Conservation (phyloP, 164 flowering plant species). For the Tetrastigma voinierianum region DNA sequence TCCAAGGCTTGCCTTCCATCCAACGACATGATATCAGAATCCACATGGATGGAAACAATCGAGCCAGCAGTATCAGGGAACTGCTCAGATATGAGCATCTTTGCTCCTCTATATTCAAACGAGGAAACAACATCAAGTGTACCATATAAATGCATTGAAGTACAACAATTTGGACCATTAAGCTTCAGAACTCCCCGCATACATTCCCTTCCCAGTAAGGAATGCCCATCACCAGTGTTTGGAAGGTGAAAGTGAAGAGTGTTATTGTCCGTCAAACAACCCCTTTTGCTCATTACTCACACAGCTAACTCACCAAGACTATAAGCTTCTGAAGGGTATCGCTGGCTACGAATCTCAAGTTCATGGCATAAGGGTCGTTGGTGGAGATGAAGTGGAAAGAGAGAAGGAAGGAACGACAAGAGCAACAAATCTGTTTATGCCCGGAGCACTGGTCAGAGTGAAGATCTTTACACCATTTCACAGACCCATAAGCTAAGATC, state of each 20-base stretch:
- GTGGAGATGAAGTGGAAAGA: conserved; percentile 89
- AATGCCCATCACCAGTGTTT: conserved; percentile 91
- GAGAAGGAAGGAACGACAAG: conserved; percentile 89
- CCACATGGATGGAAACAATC: conserved; percentile 79
- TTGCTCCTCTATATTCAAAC: conserved; percentile 86
- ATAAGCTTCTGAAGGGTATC: too few species aligned
- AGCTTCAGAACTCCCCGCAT: conserved; percentile 60
- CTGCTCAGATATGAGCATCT: conserved; percentile 74
- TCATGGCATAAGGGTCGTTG: conserved; percentile 85
- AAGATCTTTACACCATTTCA: conserved; percentile 97
- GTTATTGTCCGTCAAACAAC: conserved; percentile 77
- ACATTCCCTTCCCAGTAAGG: conserved; percentile 90
- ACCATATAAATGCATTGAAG: conserved; percentile 95
- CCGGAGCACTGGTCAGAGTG: conserved; percentile 94
- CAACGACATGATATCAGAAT: conserved; percentile 79
- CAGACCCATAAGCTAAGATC: conserved; percentile 93
- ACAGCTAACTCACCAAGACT: conserved; percentile 19
- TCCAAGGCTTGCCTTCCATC: conserved; percentile 72
- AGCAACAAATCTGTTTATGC: conserved; percentile 92
- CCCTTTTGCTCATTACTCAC: conserved; percentile 52
- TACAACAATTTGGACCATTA: conserved; percentile 93
- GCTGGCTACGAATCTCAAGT: conserved; percentile 49
- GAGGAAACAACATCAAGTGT: conserved; percentile 83
- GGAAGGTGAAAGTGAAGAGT: conserved; percentile 73
- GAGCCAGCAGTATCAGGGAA: conserved; percentile 92